Percentiles rank a stretch among this genome's conserved stretches.
Conservation (phyloP, 257 asterid genomes). For the Solanum corneliomulleri region DNA sequence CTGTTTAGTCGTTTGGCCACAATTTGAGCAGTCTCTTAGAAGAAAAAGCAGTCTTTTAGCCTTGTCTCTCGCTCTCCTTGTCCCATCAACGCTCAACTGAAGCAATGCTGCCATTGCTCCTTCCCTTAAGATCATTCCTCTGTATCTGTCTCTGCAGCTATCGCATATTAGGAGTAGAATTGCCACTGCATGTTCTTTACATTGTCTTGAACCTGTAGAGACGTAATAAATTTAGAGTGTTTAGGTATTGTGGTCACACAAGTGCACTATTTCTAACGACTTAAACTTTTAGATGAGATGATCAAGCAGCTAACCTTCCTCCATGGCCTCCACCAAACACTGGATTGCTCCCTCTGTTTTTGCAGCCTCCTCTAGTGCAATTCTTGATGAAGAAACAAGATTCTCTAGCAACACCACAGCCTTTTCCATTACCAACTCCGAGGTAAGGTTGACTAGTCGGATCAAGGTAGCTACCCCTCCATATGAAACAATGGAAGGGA, state of each 20-base stretch:
- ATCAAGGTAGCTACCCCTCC: conserved; percentile 31
- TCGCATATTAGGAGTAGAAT: conserved; percentile 38
- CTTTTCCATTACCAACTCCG: conserved; percentile 38
- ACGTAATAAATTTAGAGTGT: too few species aligned
- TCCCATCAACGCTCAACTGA: conserved; percentile 70
- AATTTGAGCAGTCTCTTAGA: conserved; percentile 48
- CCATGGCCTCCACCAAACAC: conserved; percentile 62
- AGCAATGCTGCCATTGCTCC: conserved; percentile 74
- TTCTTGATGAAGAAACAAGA: conserved; percentile 37
- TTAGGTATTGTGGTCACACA: too few species aligned
- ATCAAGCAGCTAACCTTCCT: conserved; percentile 38
- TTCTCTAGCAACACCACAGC: conserved; percentile 45
- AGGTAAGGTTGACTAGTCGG: conserved; percentile 14
- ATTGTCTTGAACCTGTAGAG: conserved; percentile 28
- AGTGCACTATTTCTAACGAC: neutral
- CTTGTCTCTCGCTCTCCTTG: conserved; percentile 44
- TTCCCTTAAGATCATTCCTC: conserved; percentile 61
- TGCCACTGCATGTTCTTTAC: conserved; percentile 63
- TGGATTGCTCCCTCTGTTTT: conserved; percentile 31
- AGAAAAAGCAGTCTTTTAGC: conserved; percentile 59
- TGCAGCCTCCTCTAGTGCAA: conserved; percentile 45
- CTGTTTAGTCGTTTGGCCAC: conserved; percentile 13
- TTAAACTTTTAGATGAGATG: neutral
- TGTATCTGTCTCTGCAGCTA: conserved; percentile 48
- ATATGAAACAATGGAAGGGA: conserved; percentile 30